Evolutionary conservation across 352 stramenopile genomes (phyloP), one percentile per base, ranked within the genome.

Genomic region (Globisporangium radiosum): DNA sequence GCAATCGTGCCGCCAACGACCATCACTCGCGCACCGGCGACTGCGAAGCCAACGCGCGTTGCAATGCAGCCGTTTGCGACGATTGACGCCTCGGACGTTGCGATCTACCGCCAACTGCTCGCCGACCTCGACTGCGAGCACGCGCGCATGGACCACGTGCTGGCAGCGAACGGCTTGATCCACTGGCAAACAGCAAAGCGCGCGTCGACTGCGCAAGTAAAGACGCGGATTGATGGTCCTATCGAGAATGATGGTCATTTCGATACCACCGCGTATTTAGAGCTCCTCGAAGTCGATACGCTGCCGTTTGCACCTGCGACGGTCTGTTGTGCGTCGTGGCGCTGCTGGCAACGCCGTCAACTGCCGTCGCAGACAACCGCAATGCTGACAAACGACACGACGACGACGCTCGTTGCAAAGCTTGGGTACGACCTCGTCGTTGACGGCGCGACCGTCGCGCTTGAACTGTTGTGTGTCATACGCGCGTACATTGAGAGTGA

Each of bases 261-360:
- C 14, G 37, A n/a, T 10, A 3, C 37, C 4, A 54, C 48, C 15
- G 19, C 49, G 17, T 51, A 56, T 25, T 45, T 62, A 4, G 58
- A 63, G 38, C 10, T 58, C 10, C 36, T 58, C 14, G 51, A 63
- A 33, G 44, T 45, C 0, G 44, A 63, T 36, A 43, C 48, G 37
- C 47, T 63, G 13, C 51, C 58, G 42, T 63, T 63, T 19, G 8
- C 50, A 5, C 7, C 57, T 15, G 43, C 33, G 40, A 52, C 42
- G 51, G 58, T 63, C 11, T 52, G 48, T 19, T 47, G 44, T 2
- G 43, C 54, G 37, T 17, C 6, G 14, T 63, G 58, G 58, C 50
- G 54, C 37, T 63, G 48, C 40, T 62, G 56, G 39, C 47, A 56
- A 8, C 56, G 39, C 2, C 56, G 55, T 17, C 44, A 45, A 15